Evolutionary conservation across 495 filamentous ascomycete genomes (phyloP).

Genomic region (Neurospora sp.): DNA sequence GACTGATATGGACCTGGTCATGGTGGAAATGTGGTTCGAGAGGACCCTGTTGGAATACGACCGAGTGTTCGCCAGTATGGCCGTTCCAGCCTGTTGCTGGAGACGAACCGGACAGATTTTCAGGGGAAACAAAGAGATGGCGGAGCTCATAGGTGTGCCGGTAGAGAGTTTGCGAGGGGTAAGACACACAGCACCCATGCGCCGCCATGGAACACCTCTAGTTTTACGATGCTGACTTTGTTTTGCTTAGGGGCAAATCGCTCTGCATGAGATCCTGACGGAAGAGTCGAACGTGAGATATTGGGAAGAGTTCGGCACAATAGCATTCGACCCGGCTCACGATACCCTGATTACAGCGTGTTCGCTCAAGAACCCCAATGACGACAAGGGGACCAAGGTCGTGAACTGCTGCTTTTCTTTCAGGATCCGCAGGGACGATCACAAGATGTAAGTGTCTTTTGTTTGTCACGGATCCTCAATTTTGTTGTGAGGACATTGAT

Average conservation of each 20-base stretch:
- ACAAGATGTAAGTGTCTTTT: slow-evolving; percentile 74
- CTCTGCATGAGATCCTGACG: slow-evolving; percentile 88
- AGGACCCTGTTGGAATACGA: slow-evolving; percentile 91
- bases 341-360: slow-evolving; percentile 96
- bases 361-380: slow-evolving; percentile 75
- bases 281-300: slow-evolving; percentile 93
- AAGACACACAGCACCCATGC: slow-evolving; percentile 25
- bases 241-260: slow-evolving; percentile 68
- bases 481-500: neutral
- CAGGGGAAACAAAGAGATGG: slow-evolving; percentile 97
- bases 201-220: neutral
- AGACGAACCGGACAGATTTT: slow-evolving; percentile 95
- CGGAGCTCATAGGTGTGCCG: slow-evolving; percentile 86
- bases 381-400: slow-evolving; percentile 56
- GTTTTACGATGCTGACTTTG: neutral
- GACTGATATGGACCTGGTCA: slow-evolving; percentile 83
- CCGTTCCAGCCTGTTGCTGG: slow-evolving; percentile 96
- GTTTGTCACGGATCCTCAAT: slow-evolving; percentile 2
- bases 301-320: slow-evolving; percentile 98
- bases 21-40: slow-evolving; percentile 99
- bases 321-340: slow-evolving; percentile 92
- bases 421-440: slow-evolving; percentile 83
- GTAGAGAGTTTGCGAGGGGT: slow-evolving; percentile 88
- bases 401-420: slow-evolving; percentile 97
- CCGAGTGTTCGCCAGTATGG: slow-evolving; percentile 97